phyloP scores from a whole-genome alignment of 257 asterid species.

The Rauvolfia tetraphylla region DNA sequence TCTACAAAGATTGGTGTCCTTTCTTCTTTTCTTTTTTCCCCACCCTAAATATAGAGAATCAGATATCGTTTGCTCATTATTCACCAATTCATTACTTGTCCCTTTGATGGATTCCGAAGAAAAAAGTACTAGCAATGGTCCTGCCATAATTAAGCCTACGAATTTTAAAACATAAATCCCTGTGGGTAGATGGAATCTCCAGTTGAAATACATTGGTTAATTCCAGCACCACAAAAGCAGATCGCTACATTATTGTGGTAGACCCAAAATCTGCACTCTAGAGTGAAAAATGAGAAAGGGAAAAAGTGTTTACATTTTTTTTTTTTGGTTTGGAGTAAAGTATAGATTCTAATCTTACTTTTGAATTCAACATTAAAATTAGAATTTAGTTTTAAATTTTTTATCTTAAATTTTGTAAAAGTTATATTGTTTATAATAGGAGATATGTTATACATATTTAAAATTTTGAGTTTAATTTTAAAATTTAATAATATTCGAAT shows the following conservation, averaged over 20 bases:
- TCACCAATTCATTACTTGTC: background rate
- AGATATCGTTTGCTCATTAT: background rate
- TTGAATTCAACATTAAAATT: background rate
- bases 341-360: slow-evolving; percentile 1
- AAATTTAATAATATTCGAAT: no score
- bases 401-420: no score
- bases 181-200: background rate
- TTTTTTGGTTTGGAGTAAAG: no score
- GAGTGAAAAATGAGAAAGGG: background rate
- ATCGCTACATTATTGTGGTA: background rate
- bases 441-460: no score
- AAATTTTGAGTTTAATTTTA: no score
- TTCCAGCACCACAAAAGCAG: background rate
- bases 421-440: no score
- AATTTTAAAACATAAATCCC: slow-evolving; percentile 1
- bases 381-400: no score
- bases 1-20: no score
- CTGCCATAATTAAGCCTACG: background rate
- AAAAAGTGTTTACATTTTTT: no score
- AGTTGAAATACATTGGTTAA: slow-evolving; percentile 3
- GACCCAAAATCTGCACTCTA: background rate
- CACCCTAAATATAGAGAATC: no score
- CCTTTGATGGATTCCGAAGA: slow-evolving; percentile 1
- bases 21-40: no score
- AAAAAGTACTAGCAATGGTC: background rate